phyloP scores from a whole-genome alignment of 257 asterid species.

The Eustoma russellianum region DNA sequence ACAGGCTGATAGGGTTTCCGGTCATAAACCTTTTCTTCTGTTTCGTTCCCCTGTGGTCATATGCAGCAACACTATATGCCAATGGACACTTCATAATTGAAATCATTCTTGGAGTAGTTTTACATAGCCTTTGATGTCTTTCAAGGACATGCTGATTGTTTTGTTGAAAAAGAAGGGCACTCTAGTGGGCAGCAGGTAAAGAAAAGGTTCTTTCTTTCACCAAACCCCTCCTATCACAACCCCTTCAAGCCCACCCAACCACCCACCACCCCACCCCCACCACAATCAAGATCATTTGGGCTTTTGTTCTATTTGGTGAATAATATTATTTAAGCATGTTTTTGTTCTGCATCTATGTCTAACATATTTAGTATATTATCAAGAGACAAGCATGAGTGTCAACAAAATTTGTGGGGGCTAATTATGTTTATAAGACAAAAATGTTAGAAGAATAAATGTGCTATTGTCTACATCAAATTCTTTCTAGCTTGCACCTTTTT shows the following conservation, averaged over 20 bases:
- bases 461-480: conserved; percentile 28
- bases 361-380: conserved; percentile 1
- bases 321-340: too few species aligned
- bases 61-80: conserved; percentile 13
- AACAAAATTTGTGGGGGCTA: conserved; percentile 10
- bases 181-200: conserved; percentile 19
- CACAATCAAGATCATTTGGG: not conserved
- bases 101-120: conserved; percentile 28
- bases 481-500: conserved; percentile 8
- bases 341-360: too few species aligned
- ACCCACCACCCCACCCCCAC: too few species aligned
- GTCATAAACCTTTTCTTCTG: too few species aligned
- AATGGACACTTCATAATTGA: conserved; percentile 43
- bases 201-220: conserved; percentile 7
- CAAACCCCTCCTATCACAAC: conserved; percentile 2
- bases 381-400: conserved; percentile 7
- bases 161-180: conserved; percentile 34
- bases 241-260: not conserved
- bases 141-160: conserved; percentile 67
- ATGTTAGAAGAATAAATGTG: conserved; percentile 13
- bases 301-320: too few species aligned
- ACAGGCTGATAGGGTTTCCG: too few species aligned
- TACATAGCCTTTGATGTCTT: conserved; percentile 38
- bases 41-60: conserved; percentile 1
- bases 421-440: conserved; percentile 27